Base-by-base conservation (phyloP, 352 stramenopile genomes). In the Pythium periplocum region DNA sequence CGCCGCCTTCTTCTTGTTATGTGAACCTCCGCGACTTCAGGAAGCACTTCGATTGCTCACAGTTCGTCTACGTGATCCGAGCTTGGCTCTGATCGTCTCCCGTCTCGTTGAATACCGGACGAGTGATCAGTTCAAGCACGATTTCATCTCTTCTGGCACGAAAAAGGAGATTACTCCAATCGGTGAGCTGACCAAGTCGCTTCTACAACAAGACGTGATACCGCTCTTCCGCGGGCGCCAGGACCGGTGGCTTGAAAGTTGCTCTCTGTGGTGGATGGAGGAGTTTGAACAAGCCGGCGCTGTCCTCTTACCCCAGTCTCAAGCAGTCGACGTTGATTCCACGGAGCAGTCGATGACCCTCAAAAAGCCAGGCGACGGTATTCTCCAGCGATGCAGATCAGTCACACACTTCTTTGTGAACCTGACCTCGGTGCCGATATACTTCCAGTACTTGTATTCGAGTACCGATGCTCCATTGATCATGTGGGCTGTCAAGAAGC, bases 1-100 rank as follows among this genome's bases (percentile, higher is more conserved):
- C 8, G 83, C 92, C 7, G 81, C 88, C 4, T 98, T 98, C 59
- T 98, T 98, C 68, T 68, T 98, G 17, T 60, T 98, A 26, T 86
- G 89, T 45, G 77, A 98, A 45, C 95, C 95, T 2, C 93, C 93
- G 17, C 87, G 93, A 10, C 71, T 97, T 32, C 93, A 98, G 73
- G 91, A 96, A 50, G 86, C 94, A 3, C 61, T 98, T 51, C 88
- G 96, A 42, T 77, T 97, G 33, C 86, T 98, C 42, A 73, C 80
- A 2, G 75, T 85, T 31, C 89, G 96, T 42, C 73, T 97, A 50
- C 49, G 84, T 55, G 94, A 98, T 65, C 60, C 76, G 32, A 87
- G 88, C 52, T 69, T 98, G 34, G 92, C 94, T 33, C 83, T 98
- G 35, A 63, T 98, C 12, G 74, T 98, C 39, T 72, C 86, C 30